Evolutionary conservation across 2,329 filamentous ascomycete genomes (phyloP).

Genomic region (Nigrospora osmanthi): DNA sequence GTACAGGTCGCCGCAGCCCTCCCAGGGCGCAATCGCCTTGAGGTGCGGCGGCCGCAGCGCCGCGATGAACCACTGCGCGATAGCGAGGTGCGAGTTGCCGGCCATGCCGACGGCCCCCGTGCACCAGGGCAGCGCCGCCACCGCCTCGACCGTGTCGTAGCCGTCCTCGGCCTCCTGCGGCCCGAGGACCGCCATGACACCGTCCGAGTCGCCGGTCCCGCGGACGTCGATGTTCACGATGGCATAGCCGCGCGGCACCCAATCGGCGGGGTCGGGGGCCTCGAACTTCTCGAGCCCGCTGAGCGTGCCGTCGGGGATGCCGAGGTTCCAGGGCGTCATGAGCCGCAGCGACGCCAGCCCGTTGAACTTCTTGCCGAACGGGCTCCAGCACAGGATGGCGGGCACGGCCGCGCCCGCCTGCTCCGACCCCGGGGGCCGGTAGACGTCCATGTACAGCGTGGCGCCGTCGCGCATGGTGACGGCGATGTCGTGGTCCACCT

Average conservation of each 20-base stretch:
- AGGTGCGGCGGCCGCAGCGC: slow-evolving; percentile 7
- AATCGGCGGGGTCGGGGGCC: slow-evolving; percentile 15
- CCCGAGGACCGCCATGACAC: slow-evolving; percentile 10
- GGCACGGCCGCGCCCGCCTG: slow-evolving; percentile 6
- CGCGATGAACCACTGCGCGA: slow-evolving; percentile 16
- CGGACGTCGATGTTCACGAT: slow-evolving; percentile 15
- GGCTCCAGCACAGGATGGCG: slow-evolving; percentile 12
- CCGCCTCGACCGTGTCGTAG: slow-evolving; percentile 14
- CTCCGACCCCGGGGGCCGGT: slow-evolving; percentile 7
- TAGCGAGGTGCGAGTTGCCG: slow-evolving; percentile 16
- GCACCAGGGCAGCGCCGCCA: slow-evolving; percentile 14
- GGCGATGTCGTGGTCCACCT: slow-evolving; percentile 9
- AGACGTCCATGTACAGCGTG: slow-evolving; percentile 12
- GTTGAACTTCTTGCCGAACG: slow-evolving; percentile 16
- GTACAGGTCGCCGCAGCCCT: slow-evolving; percentile 12
- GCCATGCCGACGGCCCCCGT: slow-evolving; percentile 12
- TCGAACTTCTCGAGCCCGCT: slow-evolving; percentile 12
- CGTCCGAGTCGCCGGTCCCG: slow-evolving; percentile 12
- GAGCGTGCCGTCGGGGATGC: slow-evolving; percentile 5
- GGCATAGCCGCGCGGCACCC: slow-evolving; percentile 14
- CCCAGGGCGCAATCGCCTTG: slow-evolving; percentile 11
- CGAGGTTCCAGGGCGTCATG: slow-evolving; percentile 9
- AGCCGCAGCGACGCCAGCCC: slow-evolving; percentile 6
- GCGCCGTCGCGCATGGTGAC: slow-evolving; percentile 13
- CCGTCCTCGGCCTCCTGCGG: slow-evolving; percentile 15